Base-by-base conservation (phyloP, 1,284 basidiomycete species). In the Megacollybia platyphylla region DNA sequence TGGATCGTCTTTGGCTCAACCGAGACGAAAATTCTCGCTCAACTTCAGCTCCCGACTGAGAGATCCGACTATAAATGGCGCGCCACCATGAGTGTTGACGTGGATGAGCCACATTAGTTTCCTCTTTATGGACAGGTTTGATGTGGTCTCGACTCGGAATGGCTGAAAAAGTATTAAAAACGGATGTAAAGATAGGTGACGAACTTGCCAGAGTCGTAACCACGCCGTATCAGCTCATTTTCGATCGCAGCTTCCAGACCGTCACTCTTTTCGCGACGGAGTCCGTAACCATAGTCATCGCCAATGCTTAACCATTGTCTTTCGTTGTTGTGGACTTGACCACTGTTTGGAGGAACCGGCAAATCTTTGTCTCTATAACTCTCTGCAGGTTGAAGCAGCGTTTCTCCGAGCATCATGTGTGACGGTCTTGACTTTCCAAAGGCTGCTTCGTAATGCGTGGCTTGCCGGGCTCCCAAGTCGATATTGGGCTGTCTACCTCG, bases 41-140 rank as follows among this genome's bases (percentile, higher is more conserved):
- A 24, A 24, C 55, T 20, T 62, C 61, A 10, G 53, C 55, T 4
- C 58, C 61, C 3, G 64, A 57, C 41, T 71, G 70, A 2, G 75
- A 76, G 26, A 77, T 49, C 13, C 70, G 69, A 48, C 66, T 55
- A 52, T 77, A 77, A 4, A 73, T 51, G 32, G 57, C 63, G 15
- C 67, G 67, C 76, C 75, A 78, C 76, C 74, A 77, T 0, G 76
- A 73, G 7, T 59, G 54, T 39, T 63, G 62, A 0, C 48, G 48
- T 32, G 54, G 57, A 41, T 54, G 55, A 24, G 52, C 51, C 4
- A 52, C 48, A 17, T 39, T 27, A 13, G 46, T 46, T 17, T 49
- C 46, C 7, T 46, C 39, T 13, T 46, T 46, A 18, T 45, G 46
- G 31, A 46, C 20, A 1, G 44, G 44, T 36, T 49, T 49, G 43